A percentile compares a stretch with the other conserved stretches of the same genome.
phyloP scores from a whole-genome alignment of 2,329 filamentous ascomycete species.

The Orbilia ellipsospora region DNA sequence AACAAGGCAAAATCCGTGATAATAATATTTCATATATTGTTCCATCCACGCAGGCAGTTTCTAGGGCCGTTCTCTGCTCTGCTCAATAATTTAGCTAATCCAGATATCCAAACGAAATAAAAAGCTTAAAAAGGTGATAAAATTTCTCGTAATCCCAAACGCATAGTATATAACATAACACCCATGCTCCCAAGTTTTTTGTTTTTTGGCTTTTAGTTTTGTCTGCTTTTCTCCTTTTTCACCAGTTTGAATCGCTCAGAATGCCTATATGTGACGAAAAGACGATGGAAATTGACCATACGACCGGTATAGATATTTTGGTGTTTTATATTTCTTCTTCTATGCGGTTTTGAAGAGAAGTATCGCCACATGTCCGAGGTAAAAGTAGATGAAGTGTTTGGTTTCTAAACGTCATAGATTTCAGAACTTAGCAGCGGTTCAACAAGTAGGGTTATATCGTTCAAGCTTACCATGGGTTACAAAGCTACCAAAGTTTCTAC shows the following conservation, averaged over 20 bases:
- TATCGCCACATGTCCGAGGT: slow-evolving; percentile 97
- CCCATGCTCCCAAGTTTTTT: slow-evolving; percentile 42
- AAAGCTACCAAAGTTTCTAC: slow-evolving; percentile 98
- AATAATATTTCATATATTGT: neutral
- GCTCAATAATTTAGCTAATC: slow-evolving; percentile 8
- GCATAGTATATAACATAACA: slow-evolving; percentile 56
- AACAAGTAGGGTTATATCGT: neutral
- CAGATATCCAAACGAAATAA: slow-evolving; percentile 47
- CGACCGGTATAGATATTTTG: slow-evolving; percentile 2
- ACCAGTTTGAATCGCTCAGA: slow-evolving; percentile 53
- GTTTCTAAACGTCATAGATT: slow-evolving; percentile 65
- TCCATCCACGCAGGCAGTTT: slow-evolving; percentile 12
- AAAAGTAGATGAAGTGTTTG: slow-evolving; percentile 99
- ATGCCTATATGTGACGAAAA: slow-evolving; percentile 50
- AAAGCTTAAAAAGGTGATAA: slow-evolving; percentile 11
- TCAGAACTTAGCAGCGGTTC: neutral
- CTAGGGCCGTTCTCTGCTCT: slow-evolving; percentile 2
- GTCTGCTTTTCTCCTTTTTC: slow-evolving; percentile 32
- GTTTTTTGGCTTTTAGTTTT: no score
- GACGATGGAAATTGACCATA: slow-evolving; percentile 35
- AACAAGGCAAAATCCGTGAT: slow-evolving; percentile 8
- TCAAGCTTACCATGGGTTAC: slow-evolving; percentile 85
- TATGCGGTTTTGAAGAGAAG: slow-evolving; percentile 89
- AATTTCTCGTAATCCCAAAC: slow-evolving; percentile 52
- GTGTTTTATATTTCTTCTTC: slow-evolving; percentile 8